phyloP scores from a whole-genome alignment of 108 stramenopile genomes.

The Cyclotella kingstonii region DNA sequence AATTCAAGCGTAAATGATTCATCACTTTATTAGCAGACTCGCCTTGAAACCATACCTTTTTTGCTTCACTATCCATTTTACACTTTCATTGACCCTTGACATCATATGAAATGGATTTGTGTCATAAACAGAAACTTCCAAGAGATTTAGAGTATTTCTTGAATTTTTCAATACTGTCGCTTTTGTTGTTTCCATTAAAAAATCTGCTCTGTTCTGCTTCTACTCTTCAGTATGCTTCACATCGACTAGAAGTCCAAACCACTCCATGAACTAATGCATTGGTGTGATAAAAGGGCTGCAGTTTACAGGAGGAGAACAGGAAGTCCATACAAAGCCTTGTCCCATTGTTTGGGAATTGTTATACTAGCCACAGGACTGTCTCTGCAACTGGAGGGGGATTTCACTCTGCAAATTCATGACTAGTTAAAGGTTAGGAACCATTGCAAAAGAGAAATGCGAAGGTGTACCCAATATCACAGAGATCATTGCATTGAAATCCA shows the following conservation, averaged over 20 bases:
- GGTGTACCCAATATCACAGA: slow-evolving; percentile 27
- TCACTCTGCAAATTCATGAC: not conserved
- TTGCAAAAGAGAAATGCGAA: slow-evolving; percentile 11
- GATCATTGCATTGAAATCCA: slow-evolving; percentile 29
- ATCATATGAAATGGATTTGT: too few species aligned
- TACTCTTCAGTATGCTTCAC: not conserved
- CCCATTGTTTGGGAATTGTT: slow-evolving; percentile 9
- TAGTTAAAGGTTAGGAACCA: not conserved
- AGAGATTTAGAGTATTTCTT: too few species aligned
- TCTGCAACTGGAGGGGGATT: not conserved
- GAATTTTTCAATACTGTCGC: too few species aligned
- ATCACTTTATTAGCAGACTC: not conserved
- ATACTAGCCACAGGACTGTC: slow-evolving; percentile 1
- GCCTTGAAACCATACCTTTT: slow-evolving; percentile 15
- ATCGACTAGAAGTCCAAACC: not conserved
- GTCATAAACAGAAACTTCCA: too few species aligned
- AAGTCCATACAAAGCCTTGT: slow-evolving; percentile 12
- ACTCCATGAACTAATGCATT: slow-evolving; percentile 1
- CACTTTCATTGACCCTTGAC: slow-evolving; percentile 7
- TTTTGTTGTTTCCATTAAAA: slow-evolving; percentile 3
- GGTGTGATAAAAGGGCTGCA: not conserved
- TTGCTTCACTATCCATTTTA: slow-evolving; percentile 31
- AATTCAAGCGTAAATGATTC: slow-evolving; percentile 7
- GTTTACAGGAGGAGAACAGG: slow-evolving; percentile 7
- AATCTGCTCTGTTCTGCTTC: not conserved